Percentiles rank a stretch among this genome's conserved stretches.
phyloP scores from a whole-genome alignment of 108 stramenopile species.

The Licmophora abbreviata region DNA sequence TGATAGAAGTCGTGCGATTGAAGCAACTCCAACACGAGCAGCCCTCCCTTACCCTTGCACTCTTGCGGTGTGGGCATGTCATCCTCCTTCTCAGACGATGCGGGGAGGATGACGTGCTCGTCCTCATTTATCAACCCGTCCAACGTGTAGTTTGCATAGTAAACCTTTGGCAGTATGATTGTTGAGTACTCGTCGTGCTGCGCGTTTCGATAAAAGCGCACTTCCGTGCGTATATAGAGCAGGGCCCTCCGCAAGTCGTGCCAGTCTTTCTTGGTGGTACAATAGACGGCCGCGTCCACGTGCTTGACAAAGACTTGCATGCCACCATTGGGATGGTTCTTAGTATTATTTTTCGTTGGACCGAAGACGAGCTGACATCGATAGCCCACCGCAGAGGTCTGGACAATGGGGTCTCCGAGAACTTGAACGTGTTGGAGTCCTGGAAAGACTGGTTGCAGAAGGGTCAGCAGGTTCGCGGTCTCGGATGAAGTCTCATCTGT shows the following conservation, averaged over 20 bases:
- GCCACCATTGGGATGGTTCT: no score
- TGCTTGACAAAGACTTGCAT: constrained; percentile 35
- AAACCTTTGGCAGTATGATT: constrained; percentile 22
- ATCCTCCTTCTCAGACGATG: neutral
- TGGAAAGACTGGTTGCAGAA: no score
- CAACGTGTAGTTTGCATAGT: constrained; percentile 33
- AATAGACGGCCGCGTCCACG: constrained; percentile 27
- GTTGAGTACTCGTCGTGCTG: neutral
- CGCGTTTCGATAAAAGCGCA: constrained; percentile 47
- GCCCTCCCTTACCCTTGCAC: constrained; percentile 12
- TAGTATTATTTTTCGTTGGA: no score
- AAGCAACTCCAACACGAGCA: constrained; percentile 28
- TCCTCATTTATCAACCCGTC: constrained; percentile 52
- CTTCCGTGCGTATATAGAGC: constrained; percentile 66
- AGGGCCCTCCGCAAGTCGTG: constrained; percentile 65
- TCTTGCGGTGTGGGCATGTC: neutral
- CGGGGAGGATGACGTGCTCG: constrained; percentile 16
- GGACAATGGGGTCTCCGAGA: no score
- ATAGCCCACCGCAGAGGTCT: no score
- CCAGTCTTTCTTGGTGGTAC: constrained; percentile 43
- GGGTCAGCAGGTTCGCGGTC: no score
- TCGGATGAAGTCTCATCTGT: no score
- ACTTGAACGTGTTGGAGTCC: no score
- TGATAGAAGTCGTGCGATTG: constrained; percentile 43
- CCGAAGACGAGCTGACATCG: no score